These are phyloP conservation scores for Wickerhamiella lipophila DNA, from an alignment of 805 yeast genomes.

Conservation along the genomic window DNA sequence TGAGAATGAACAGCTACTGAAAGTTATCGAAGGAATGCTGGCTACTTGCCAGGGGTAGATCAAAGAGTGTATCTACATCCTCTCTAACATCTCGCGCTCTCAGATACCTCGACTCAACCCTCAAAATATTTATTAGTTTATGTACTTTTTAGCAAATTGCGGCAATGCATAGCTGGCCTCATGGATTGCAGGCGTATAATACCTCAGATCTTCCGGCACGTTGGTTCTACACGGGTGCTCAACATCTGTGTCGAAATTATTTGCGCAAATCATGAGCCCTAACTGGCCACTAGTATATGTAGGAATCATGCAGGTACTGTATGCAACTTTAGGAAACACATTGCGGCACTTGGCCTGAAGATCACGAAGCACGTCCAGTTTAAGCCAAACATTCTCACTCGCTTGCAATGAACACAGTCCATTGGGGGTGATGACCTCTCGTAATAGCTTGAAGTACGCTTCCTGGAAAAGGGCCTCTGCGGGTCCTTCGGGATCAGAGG, in stretches of 20 bases:
- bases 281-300: constrained; percentile 95
- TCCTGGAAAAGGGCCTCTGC: constrained; percentile 79
- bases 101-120: neutral
- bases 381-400: constrained; percentile 79
- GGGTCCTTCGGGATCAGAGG: constrained; percentile 93
- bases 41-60: constrained; percentile 49
- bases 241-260: constrained; percentile 53
- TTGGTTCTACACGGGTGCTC: constrained; percentile 56
- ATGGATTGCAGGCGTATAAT: constrained; percentile 77
- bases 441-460: constrained; percentile 57
- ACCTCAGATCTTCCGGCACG: constrained; percentile 40
- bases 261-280: constrained; percentile 95
- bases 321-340: constrained; percentile 85
- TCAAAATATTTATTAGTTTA: constrained; percentile 17
- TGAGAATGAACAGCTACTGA: constrained; percentile 81
- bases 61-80: too few relatives aligned
- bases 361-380: constrained; percentile 68
- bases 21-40: constrained; percentile 88
- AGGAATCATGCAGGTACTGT: constrained; percentile 86
- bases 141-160: constrained; percentile 62
- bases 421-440: constrained; percentile 46
- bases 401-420: constrained; percentile 76
- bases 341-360: constrained; percentile 69
- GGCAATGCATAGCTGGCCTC: constrained; percentile 85
- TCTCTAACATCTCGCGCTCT: neutral